These are phyloP conservation scores for Apiospora malaysiana DNA, from an alignment of 2,329 filamentous ascomycete genomes.

Conservation along the genomic window DNA sequence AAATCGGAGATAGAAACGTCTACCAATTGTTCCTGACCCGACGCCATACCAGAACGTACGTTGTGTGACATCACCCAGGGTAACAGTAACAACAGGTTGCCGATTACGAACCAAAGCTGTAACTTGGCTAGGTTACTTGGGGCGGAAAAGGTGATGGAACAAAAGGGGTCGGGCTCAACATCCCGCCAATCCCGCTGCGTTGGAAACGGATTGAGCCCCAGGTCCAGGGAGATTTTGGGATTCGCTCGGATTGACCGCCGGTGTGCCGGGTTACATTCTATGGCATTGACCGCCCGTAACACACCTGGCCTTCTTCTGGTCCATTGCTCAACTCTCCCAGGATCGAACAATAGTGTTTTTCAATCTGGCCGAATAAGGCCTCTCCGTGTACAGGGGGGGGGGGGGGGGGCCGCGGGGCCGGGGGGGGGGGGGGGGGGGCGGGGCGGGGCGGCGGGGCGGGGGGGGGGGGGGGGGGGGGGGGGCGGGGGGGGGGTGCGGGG, in stretches of 20 bases:
- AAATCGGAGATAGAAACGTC: neutral
- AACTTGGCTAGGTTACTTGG: neutral
- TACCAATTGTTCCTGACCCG: too few species aligned
- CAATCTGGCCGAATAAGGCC: constrained; percentile 14
- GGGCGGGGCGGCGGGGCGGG: too few species aligned
- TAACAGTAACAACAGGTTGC: neutral
- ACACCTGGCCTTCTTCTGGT: neutral
- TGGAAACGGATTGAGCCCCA: constrained; percentile 3
- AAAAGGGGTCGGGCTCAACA: constrained; percentile 7
- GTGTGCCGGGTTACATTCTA: constrained; percentile 5
- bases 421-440: too few species aligned
- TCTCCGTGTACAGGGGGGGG: neutral
- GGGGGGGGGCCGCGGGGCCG: neutral
- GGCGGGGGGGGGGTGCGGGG: too few species aligned
- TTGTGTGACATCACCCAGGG: constrained; percentile 13
- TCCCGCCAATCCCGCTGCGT: neutral
- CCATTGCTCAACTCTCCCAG: neutral
- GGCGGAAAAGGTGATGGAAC: neutral
- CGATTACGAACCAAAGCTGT: neutral
- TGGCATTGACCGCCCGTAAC: neutral
- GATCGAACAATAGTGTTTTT: constrained; percentile 8
- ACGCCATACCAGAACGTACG: constrained; percentile 6
- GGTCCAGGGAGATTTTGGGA: neutral
- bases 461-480: too few species aligned
- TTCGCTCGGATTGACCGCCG: constrained; percentile 12